A percentile compares a stretch with the other conserved stretches of the same genome.
phyloP scores from a whole-genome alignment of 1,284 basidiomycete genomes.

The Apiotrichum sp. region DNA sequence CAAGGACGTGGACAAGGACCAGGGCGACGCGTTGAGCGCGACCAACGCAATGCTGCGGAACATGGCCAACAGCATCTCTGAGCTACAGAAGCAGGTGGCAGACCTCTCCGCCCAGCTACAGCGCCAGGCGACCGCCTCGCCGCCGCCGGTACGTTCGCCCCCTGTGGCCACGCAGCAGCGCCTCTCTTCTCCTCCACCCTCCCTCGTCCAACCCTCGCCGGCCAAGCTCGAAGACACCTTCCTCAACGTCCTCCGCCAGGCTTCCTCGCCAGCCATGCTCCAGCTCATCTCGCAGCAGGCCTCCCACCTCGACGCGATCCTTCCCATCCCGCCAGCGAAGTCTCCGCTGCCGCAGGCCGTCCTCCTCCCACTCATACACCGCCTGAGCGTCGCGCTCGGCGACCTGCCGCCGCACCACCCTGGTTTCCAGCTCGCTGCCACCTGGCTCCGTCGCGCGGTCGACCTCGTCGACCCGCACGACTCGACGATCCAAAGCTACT shows the following conservation, averaged over 20 bases:
- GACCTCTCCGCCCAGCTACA: conserved; percentile 23
- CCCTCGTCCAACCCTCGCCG: not conserved
- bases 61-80: conserved; percentile 20
- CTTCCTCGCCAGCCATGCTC: conserved; percentile 18
- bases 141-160: not conserved
- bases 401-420: conserved; percentile 25
- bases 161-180: no score
- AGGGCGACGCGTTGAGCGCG: conserved; percentile 13
- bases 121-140: conserved; percentile 2
- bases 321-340: conserved; percentile 11
- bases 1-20: conserved; percentile 19
- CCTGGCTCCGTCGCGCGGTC: conserved; percentile 25
- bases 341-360: conserved; percentile 33
- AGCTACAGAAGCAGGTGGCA: conserved; percentile 27
- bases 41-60: conserved; percentile 17
- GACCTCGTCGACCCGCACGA: conserved; percentile 24
- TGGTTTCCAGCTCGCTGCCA: conserved; percentile 18
- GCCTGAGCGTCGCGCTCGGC: conserved; percentile 25
- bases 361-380: conserved; percentile 34
- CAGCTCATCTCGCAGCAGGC: conserved; percentile 23
- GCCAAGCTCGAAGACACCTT: conserved; percentile 31
- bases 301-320: conserved; percentile 15
- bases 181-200: no score
- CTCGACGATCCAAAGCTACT: conserved; percentile 10
- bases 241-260: conserved; percentile 21